These are phyloP conservation scores for Penicillium riverlandense DNA, from an alignment of 495 filamentous ascomycete species.

Conservation along the genomic window DNA sequence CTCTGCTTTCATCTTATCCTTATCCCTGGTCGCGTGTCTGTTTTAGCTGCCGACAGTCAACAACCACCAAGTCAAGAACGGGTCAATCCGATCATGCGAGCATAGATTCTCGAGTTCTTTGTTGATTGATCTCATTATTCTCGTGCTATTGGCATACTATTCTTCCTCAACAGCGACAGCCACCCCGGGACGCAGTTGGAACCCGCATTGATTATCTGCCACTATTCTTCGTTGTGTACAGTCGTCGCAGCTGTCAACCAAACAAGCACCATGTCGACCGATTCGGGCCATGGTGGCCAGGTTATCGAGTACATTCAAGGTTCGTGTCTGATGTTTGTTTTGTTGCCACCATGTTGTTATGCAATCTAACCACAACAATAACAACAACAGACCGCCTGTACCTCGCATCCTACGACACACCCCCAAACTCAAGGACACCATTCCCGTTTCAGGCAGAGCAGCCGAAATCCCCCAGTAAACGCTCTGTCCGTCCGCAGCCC, in stretches of 20 bases:
- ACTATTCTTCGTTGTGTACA: slow-evolving; percentile 2
- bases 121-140: slow-evolving; percentile 4
- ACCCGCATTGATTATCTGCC: slow-evolving; percentile 4
- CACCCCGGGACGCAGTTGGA: neutral
- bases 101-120: slow-evolving; percentile 7
- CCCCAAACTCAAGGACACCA: slow-evolving; percentile 69
- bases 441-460: slow-evolving; percentile 74
- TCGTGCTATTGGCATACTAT: slow-evolving; percentile 2
- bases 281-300: slow-evolving; percentile 53
- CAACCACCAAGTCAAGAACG: too few relatives aligned
- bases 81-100: slow-evolving; percentile 19
- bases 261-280: slow-evolving; percentile 26
- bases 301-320: slow-evolving; percentile 76
- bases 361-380: slow-evolving; percentile 7
- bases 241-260: slow-evolving; percentile 3
- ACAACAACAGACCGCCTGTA: slow-evolving; percentile 75
- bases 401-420: slow-evolving; percentile 80
- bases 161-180: neutral
- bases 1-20: slow-evolving; percentile 3
- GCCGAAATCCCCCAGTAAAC: slow-evolving; percentile 65
- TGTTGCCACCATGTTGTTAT: neutral
- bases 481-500: slow-evolving; percentile 57
- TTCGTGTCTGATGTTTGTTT: slow-evolving; percentile 22
- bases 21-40: too few relatives aligned
- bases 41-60: too few relatives aligned